Base-by-base conservation (phyloP, 352 stramenopile genomes). In the Globisporangium yorkense region DNA sequence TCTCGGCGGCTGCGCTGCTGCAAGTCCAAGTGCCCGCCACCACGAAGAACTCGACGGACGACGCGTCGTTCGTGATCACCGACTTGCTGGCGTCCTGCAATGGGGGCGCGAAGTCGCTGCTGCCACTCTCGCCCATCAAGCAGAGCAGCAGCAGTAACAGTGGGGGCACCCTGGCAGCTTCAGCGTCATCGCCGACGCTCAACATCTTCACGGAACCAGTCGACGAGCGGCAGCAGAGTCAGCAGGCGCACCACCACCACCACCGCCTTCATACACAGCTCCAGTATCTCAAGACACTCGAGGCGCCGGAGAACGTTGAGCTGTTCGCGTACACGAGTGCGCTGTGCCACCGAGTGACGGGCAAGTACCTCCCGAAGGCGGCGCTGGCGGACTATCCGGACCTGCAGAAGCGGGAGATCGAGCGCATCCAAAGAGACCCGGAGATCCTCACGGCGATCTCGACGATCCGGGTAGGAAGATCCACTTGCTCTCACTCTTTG, bases 241-340 rank as follows among this genome's bases (percentile, higher is more conserved):
- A 63, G 13, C 49, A 57, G 15, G 18, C 13, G 21, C 37, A 66
- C 52, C 33, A 37, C 33, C 33, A 37, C 33, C 33, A 37, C 6
- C 33, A 37, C 24, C 24, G 24, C 33, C 33, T 37, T 37, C 33
- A 10, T 37, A 37, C 33, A 5, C 33, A 37, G 35, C 35, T 40
- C 3, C 61, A 61, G 16, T 89, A 86, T 53, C 53, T 82, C 0
- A 57, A 71, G 1, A 47, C 58, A 0, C 54, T 89, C 3, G 67
- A 84, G 0, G 54, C 59, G 5, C 68, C 80, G 1, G 78, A 91
- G 56, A 88, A 81, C 54, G 72, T 77, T 0, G 76, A 89, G 54
- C 54, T 91, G 10, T 91, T 91, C 50, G 59, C 75, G 7, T 91
- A 91, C 45, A 62, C 77, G 3, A 91, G 80, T 52, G 65, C 81